Percentiles rank a stretch among this genome's conserved stretches.
phyloP scores from a whole-genome alignment of 2,329 filamentous ascomycete genomes.

The Coleophoma cylindrospora region DNA sequence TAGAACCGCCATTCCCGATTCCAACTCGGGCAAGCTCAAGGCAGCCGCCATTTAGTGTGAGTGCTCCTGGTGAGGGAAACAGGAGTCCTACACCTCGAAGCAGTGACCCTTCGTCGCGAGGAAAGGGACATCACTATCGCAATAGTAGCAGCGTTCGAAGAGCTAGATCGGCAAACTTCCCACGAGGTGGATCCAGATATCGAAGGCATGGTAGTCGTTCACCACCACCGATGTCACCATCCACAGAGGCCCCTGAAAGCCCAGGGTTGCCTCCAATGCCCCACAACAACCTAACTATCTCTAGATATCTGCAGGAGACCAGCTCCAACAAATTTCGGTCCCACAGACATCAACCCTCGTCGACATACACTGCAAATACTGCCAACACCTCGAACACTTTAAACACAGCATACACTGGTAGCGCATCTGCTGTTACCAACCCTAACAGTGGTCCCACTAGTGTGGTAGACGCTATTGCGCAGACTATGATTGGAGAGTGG shows the following conservation, averaged over 20 bases:
- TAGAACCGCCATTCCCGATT: slow-evolving; percentile 83
- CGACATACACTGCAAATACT: slow-evolving; percentile 39
- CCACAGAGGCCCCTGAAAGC: slow-evolving; percentile 64
- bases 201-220: slow-evolving; percentile 52
- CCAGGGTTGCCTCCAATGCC: slow-evolving; percentile 69
- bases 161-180: slow-evolving; percentile 75
- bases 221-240: slow-evolving; percentile 61
- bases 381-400: slow-evolving; percentile 39
- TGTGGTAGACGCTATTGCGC: slow-evolving; percentile 93
- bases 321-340: slow-evolving; percentile 35
- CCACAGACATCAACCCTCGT: slow-evolving; percentile 53
- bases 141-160: slow-evolving; percentile 69
- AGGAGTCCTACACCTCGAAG: slow-evolving; percentile 67
- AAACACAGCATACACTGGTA: slow-evolving; percentile 27
- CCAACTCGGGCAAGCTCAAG: slow-evolving; percentile 85
- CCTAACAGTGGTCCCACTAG: slow-evolving; percentile 64
- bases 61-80: slow-evolving; percentile 63
- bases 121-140: slow-evolving; percentile 42
- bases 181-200: slow-evolving; percentile 43
- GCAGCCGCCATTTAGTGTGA: slow-evolving; percentile 60
- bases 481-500: slow-evolving; percentile 98
- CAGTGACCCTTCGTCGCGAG: slow-evolving; percentile 47
- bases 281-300: slow-evolving; percentile 64
- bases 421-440: slow-evolving; percentile 41
- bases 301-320: slow-evolving; percentile 35